These are phyloP conservation scores for Graphilbum fragrans DNA, from an alignment of 2,329 filamentous ascomycete genomes.

Conservation along the genomic window DNA sequence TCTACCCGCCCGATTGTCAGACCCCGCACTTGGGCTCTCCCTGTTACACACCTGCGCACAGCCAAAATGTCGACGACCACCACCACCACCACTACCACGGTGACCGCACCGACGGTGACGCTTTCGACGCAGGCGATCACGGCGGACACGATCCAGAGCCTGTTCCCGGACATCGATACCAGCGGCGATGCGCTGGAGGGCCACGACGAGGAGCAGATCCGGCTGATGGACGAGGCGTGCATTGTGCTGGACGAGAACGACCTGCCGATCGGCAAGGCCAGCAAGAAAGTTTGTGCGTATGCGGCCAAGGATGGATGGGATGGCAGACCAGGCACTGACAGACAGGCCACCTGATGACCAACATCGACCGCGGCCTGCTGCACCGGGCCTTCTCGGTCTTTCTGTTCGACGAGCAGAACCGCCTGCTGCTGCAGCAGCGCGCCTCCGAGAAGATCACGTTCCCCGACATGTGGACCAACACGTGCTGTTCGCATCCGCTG, in stretches of 20 bases:
- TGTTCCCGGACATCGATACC: slow-evolving; percentile 76
- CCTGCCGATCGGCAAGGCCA: slow-evolving; percentile 83
- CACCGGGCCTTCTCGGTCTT: slow-evolving; percentile 98
- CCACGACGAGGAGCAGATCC: slow-evolving; percentile 95
- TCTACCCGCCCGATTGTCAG: too few relatives aligned
- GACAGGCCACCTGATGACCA: slow-evolving; percentile 92
- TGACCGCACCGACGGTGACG: slow-evolving; percentile 32
- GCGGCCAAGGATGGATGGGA: not conserved
- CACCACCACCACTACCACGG: slow-evolving; percentile 22
- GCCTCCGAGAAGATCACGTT: slow-evolving; percentile 97
- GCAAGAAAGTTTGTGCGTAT: slow-evolving; percentile 88
- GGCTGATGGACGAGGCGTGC: slow-evolving; percentile 97
- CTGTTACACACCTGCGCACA: not conserved
- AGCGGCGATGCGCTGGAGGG: slow-evolving; percentile 67
- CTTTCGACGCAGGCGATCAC: slow-evolving; percentile 55
- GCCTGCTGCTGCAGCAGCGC: slow-evolving; percentile 87
- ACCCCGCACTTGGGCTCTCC: too few relatives aligned
- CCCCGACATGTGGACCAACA: slow-evolving; percentile 99
- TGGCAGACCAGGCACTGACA: not conserved
- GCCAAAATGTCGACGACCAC: slow-evolving; percentile 9
- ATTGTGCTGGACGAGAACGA: slow-evolving; percentile 93
- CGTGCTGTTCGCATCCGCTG: slow-evolving; percentile 95
- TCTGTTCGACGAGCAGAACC: slow-evolving; percentile 89
- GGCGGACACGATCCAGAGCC: slow-evolving; percentile 70
- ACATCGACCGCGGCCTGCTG: slow-evolving; percentile 90